Evolutionary conservation across 495 filamentous ascomycete species (phyloP), one percentile per base, ranked within the genome.

Genomic region (Hyaloscypha hepaticicola): DNA sequence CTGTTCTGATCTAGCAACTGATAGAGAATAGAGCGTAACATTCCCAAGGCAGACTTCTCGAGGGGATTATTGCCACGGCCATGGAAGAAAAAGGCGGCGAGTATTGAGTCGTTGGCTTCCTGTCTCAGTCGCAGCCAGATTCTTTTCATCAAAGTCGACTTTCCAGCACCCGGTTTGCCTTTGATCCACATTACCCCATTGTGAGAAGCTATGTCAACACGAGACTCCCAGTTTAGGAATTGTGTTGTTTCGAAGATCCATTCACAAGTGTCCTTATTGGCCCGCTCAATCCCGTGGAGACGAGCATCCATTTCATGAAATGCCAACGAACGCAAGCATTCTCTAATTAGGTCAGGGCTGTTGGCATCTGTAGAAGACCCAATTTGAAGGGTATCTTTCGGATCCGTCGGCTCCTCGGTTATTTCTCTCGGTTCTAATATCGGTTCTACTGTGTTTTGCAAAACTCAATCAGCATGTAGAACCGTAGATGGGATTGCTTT

Each of bases 131-230:
- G 53, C 19, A 11, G 52, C 12, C 29, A 49, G 14, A 29, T 45
- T 33, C 53, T 26, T 52, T 83, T 83, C 77, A 85, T 82, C 12
- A 81, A 69, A 6, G 77, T 80, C 9, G 83, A 85, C 68, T 86
- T 87, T 6, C 84, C 83, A 22, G 75, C 68, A 19, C 83, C 82
- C 7, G 83, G 80, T 41, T 86, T 83, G 1, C 83, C 82, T 63
- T 76, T 81, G 45, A 87, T 79, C 83, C 84, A 87, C 8, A 87
- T 49, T 55, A 87, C 74, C 3, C 82, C 81, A 49, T 77, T 58
- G 49, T 64, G n/a, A 22, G 4, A 48, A 21, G 29, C 4, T 14
- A 64, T 51, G 48, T 45, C 31, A 19, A 9, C 50, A n/a, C 52
- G 31, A 24, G 56, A 2, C 25, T 28, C 2, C 61, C 52, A 64